These are phyloP conservation scores for Ophiostoma ips DNA, from an alignment of 2,329 filamentous ascomycete genomes.

Conservation along the genomic window DNA sequence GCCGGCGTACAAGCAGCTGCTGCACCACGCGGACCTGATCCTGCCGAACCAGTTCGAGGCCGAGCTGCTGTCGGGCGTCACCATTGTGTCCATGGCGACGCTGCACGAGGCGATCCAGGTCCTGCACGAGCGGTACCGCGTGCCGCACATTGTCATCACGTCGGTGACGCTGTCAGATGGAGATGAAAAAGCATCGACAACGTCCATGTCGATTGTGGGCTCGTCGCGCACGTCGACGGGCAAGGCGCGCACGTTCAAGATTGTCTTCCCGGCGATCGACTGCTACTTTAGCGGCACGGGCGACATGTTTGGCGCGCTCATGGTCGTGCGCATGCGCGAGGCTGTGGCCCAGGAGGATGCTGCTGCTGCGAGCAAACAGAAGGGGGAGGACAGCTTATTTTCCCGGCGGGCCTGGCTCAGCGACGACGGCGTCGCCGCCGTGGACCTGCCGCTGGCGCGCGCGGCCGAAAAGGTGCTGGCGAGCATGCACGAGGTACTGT, in stretches of 20 bases:
- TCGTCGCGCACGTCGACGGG: slow-evolving; percentile 53
- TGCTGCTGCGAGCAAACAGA: not conserved
- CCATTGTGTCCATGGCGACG: slow-evolving; percentile 61
- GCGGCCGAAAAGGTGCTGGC: slow-evolving; percentile 79
- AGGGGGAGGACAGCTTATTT: not conserved
- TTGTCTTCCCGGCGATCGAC: slow-evolving; percentile 75
- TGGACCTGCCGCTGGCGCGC: slow-evolving; percentile 66
- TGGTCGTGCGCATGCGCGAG: slow-evolving; percentile 76
- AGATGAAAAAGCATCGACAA: too few relatives aligned
- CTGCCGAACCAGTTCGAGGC: slow-evolving; percentile 96
- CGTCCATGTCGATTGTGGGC: slow-evolving; percentile 52
- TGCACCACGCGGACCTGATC: slow-evolving; percentile 77
- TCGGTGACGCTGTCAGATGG: slow-evolving; percentile 58
- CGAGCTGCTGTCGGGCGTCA: slow-evolving; percentile 78
- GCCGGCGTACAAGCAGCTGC: slow-evolving; percentile 70
- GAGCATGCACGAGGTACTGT: slow-evolving; percentile 80
- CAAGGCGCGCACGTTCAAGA: slow-evolving; percentile 69
- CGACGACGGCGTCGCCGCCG: slow-evolving; percentile 52
- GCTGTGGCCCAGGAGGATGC: slow-evolving; percentile 38
- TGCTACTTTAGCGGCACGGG: slow-evolving; percentile 94
- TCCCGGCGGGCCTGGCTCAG: slow-evolving; percentile 56
- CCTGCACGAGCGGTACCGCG: slow-evolving; percentile 59
- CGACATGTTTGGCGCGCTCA: slow-evolving; percentile 94
- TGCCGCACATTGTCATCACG: slow-evolving; percentile 88
- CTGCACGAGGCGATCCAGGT: slow-evolving; percentile 61